Evolutionary conservation across 1,139 yeast genomes (phyloP), one percentile per base, ranked within the genome.

Genomic region (Kurtzmaniella quercitrusa): DNA sequence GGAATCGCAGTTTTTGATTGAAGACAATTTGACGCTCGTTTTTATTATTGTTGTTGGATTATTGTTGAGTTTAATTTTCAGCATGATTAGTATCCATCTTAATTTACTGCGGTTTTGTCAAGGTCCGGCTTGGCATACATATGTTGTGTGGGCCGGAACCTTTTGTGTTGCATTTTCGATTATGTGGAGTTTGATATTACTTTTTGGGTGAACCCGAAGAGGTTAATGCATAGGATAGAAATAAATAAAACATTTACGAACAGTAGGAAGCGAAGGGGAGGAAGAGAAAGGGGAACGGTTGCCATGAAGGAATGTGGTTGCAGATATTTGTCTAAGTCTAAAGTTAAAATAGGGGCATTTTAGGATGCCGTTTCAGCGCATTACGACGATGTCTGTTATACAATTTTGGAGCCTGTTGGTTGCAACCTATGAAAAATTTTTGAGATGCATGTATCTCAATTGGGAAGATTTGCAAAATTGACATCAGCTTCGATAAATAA

Each of bases 21-120:
- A 53, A 26, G 60, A 68, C 43, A 71, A 71, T 47, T 48, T 66
- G 18, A 57, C 69, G 56, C 55, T 71, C 37, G 50, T 69, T 22
- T 47, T 63, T n/a, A 52, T 66, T 6, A 59, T 71, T 41, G 47
- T 61, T 2, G 43, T 66, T 34, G 76, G 76, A 1, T 52, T 65
- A 42, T 46, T 68, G 8, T 57, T 67, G 12, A 60, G 72, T 12
- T 50, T 69, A 40, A 49, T 65, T 7, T 63, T 68, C 47, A 57
- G 68, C 49, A 54, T 66, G 58, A 51, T 62, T 22, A 60, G 69
- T 50, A 56, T 68, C 26, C 60, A 62, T 47, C 51, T 68, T 39
- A 57, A 53, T 48, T 56, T 59, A 41, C 63, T 59, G 46, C 52
- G 74, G 32, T 64, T 58, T 43, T 44, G 47, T 32, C 47, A 54